These are phyloP conservation scores for Dissophora ornata DNA, from an alignment of 192 early-diverging fungal genomes.

Conservation along the genomic window DNA sequence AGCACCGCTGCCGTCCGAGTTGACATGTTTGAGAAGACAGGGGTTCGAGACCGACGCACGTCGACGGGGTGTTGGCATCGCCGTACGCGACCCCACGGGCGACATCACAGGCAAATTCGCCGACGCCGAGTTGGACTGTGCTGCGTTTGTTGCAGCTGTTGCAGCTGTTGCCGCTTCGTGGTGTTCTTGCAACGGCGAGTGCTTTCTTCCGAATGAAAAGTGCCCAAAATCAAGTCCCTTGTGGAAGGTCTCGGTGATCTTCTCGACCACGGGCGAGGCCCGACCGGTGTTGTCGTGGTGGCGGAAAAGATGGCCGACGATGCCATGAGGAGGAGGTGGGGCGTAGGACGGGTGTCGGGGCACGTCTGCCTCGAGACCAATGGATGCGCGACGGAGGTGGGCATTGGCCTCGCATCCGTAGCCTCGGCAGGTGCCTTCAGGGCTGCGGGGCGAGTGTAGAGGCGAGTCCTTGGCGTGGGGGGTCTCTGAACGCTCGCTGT, in stretches of 20 bases:
- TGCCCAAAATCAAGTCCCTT: conserved; percentile 9
- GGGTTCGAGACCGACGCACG: conserved; percentile 43
- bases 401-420: conserved; percentile 48
- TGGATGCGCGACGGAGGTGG: conserved; percentile 43
- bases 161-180: too few species aligned
- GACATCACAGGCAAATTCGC: neutral
- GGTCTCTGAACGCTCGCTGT: neutral
- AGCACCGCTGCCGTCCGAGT: conserved; percentile 16
- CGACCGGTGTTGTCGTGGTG: neutral
- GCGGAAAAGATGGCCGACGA: neutral
- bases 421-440: conserved; percentile 9
- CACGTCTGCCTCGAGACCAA: conserved; percentile 35
- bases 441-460: neutral
- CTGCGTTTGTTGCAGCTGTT: too few species aligned
- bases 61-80: conserved; percentile 1
- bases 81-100: neutral
- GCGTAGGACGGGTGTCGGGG: neutral
- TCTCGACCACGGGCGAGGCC: conserved; percentile 14
- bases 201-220: neutral
- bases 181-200: neutral
- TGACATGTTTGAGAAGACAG: conserved; percentile 43
- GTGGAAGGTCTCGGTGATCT: conserved; percentile 2
- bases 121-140: neutral
- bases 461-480: conserved; percentile 5
- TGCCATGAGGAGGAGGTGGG: neutral